These are phyloP conservation scores for Candida berthetii DNA, from an alignment of 805 yeast genomes.

Conservation along the genomic window DNA sequence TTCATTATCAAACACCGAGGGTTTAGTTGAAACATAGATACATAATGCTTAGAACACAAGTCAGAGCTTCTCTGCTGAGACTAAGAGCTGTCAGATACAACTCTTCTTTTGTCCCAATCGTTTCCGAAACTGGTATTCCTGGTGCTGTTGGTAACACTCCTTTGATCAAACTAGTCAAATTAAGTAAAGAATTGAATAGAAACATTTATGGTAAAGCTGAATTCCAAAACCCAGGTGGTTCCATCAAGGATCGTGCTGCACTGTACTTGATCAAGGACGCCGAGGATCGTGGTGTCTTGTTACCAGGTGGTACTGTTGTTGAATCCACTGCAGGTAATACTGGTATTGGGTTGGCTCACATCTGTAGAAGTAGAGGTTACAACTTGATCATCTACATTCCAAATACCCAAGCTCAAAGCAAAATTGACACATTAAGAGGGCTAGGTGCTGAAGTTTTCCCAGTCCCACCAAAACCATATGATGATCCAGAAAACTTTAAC, in stretches of 20 bases:
- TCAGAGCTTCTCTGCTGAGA: not conserved
- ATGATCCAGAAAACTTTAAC: constrained; percentile 80
- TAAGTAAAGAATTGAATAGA: constrained; percentile 56
- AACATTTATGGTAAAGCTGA: constrained; percentile 88
- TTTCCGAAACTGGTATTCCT: constrained; percentile 60
- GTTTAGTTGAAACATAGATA: too few relatives aligned
- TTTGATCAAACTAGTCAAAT: constrained; percentile 50
- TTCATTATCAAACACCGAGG: too few relatives aligned
- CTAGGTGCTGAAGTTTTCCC: constrained; percentile 86
- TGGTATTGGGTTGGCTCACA: constrained; percentile 86
- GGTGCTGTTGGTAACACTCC: constrained; percentile 96
- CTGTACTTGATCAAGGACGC: constrained; percentile 73
- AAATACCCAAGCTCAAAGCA: constrained; percentile 76
- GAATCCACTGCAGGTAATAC: constrained; percentile 97
- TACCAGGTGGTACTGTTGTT: constrained; percentile 79
- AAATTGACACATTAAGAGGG: constrained; percentile 65
- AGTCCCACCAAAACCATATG: constrained; percentile 81
- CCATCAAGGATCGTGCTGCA: constrained; percentile 90
- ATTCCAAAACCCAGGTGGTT: constrained; percentile 91
- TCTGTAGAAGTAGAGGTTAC: constrained; percentile 79
- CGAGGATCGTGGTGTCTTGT: constrained; percentile 55
- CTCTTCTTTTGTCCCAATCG: constrained; percentile 39
- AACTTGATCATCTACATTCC: constrained; percentile 88
- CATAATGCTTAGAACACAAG: not conserved
- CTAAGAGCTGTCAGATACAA: not conserved